Base-by-base conservation (phyloP, 163 green algal genomes). In the Trebouxiophyceae sp. region DNA sequence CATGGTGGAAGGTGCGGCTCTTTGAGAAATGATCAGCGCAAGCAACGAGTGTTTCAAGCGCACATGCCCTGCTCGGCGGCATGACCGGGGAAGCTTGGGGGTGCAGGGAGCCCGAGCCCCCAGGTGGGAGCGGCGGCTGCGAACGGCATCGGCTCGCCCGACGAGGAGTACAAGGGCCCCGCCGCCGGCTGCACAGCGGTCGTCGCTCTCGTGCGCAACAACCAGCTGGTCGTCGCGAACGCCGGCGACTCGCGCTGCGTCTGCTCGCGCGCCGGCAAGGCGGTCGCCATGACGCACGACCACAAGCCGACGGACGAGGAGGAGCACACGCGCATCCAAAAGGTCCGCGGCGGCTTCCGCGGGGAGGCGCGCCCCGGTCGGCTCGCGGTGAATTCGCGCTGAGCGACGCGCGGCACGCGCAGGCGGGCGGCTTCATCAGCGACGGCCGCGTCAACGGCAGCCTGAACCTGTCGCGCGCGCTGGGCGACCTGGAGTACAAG, bases 401-500 rank as follows among this genome's bases (percentile, higher is more conserved):
- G n/a, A n/a, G n/a, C n/a, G n/a, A n/a, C n/a, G n/a, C n/a, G n/a
- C n/a, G n/a, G n/a, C n/a, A n/a, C 39, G 69, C 81, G 73, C 69
- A 81, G 75, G 88, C 89, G 32, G 89, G 89, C 1, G 85, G 87
- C 0, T 93, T 93, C 64, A 84, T 96, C n/a, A 70, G 77, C 3
- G 87, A 95, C 20, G 87, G 87, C 5, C 72, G 88, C 16, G 86
- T 97, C 19, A 97, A 96, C 44, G 91, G 85, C 45, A 89, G 80
- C 62, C 80, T 97, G n/a, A 96, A 96, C 67, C 79, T 97, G 59
- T 95, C 85, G 4, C 73, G 91, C 0, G 91, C 91, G 0, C 77
- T 97, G 50, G 91, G 90, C 0, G 91, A 97, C 64, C 81, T 93
- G 77, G 84, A 91, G 71, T 92, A 91, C 69, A 95, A 97, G 78